A percentile compares a stretch with the other conserved stretches of the same genome.
Conservation (phyloP, 179 eudicot genomes). For the Beta macrorhiza region DNA sequence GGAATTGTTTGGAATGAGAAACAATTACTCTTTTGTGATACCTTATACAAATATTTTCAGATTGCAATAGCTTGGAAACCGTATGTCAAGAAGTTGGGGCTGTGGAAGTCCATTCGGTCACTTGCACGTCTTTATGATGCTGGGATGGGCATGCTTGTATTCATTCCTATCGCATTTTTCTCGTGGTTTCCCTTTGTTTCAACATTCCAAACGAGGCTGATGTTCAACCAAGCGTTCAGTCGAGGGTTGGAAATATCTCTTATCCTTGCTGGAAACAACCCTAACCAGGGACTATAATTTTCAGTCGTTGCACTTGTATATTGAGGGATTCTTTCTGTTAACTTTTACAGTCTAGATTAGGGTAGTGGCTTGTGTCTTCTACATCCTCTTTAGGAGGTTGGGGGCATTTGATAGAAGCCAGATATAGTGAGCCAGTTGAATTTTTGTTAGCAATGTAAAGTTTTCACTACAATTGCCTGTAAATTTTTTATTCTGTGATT, state of each 20-base stretch:
- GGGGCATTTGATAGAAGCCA: not conserved
- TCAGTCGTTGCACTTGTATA: slow-evolving; percentile 19
- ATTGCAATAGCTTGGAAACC: slow-evolving; percentile 97
- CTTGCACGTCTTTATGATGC: slow-evolving; percentile 96
- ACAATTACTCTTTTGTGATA: not conserved
- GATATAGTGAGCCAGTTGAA: slow-evolving; percentile 5
- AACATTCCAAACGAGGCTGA: slow-evolving; percentile 94
- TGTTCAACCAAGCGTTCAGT: slow-evolving; percentile 99
- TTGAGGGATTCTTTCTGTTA: not conserved
- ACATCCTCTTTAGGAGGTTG: no score
- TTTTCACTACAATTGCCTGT: not conserved
- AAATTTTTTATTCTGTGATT: not conserved
- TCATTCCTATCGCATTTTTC: slow-evolving; percentile 82
- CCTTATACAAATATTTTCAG: slow-evolving; percentile 33
- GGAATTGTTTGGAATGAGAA: not conserved
- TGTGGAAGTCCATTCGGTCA: slow-evolving; percentile 94
- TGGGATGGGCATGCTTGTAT: slow-evolving; percentile 95
- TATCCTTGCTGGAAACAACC: slow-evolving; percentile 96
- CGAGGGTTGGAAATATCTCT: slow-evolving; percentile 96
- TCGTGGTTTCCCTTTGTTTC: slow-evolving; percentile 97
- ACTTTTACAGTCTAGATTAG: not conserved
- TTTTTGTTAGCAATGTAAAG: slow-evolving; percentile 22
- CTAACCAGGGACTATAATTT: slow-evolving; percentile 59
- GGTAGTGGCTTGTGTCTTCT: not conserved
- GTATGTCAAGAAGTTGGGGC: slow-evolving; percentile 59